phyloP scores from a whole-genome alignment of 768 basidiomycete genomes.

The Lentinula sp. region DNA sequence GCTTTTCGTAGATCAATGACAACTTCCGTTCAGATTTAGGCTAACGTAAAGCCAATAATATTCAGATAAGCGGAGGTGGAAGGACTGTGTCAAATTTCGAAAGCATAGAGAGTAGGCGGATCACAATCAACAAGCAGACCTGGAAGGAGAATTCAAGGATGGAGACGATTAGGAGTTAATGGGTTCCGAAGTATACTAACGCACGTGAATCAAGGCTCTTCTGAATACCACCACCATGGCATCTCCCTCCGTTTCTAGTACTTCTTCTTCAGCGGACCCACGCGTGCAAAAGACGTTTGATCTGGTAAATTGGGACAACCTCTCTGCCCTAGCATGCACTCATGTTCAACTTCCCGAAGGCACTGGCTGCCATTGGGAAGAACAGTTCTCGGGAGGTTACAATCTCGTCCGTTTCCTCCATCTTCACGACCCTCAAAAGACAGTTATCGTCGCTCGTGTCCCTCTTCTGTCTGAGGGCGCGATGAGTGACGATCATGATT shows the following conservation, averaged over 20 bases:
- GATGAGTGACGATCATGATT: neutral
- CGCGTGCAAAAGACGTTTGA: neutral
- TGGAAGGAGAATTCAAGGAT: too few species aligned
- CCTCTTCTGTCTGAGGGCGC: slow-evolving; percentile 1
- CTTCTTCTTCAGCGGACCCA: neutral
- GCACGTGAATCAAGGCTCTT: neutral
- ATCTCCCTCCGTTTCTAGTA: neutral
- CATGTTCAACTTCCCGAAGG: neutral
- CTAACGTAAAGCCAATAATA: too few species aligned
- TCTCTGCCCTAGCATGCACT: slow-evolving; percentile 4
- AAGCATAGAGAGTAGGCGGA: too few species aligned
- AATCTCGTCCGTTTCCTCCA: slow-evolving; percentile 11
- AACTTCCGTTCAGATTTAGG: too few species aligned
- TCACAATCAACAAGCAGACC: too few species aligned
- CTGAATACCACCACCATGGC: neutral
- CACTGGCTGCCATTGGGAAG: slow-evolving; percentile 3
- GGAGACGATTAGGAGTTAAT: too few species aligned
- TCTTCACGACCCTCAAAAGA: slow-evolving; percentile 1
- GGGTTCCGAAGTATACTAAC: too few species aligned
- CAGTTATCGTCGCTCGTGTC: slow-evolving; percentile 5
- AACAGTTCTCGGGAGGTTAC: slow-evolving; percentile 4
- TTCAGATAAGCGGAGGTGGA: too few species aligned
- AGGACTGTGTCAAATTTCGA: too few species aligned
- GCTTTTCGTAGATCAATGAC: too few species aligned
- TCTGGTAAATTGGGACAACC: slow-evolving; percentile 6